Evolutionary conservation across 2,329 filamentous ascomycete species (phyloP), one percentile per base, ranked within the genome.

Genomic region (Penicillium polonicum): DNA sequence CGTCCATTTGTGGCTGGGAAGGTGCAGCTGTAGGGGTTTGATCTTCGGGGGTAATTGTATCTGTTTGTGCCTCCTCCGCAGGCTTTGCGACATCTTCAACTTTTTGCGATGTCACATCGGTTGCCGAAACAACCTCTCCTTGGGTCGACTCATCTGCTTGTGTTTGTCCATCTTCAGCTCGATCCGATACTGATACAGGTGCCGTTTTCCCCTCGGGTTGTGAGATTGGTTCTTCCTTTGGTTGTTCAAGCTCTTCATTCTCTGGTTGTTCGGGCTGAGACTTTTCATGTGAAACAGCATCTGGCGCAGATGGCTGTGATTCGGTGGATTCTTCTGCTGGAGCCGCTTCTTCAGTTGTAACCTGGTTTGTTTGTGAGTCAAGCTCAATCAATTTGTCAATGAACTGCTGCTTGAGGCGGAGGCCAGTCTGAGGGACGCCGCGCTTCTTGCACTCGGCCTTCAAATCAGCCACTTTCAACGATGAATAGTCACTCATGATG

Each of bases 401-500:
- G 46, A 92, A 75, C 29, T 80, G 72, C 50, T 79, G 83, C 59
- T 88, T 89, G 25, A 86, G 82, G 71, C 92, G 90, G 52, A 91
- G 80, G 9, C 90, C 90, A 25, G 84, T 83, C 60, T 86, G 83
- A 6, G 85, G 78, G 39, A 92, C 82, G n/a, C 86, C 86, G 62
- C 89, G 84, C 58, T 80, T 81, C 75, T 90, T 91, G 42, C 92
- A 81, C 78, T 92, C 88, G 23, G 85, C 84, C 74, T 88, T 89
- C 58, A 93, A 82, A 68, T 92, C 88, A 35, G 86, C 80, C 61
- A 93, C 90, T 76, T 90, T 92, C 68, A 87, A 82, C 74, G 80
- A 81, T 55, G 71, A 78, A 71, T 81, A 84, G 64, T 83, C 81
- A 59, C 77, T 75, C 82, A 83, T 83, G 35, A 41, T 71, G 61